Evolutionary conservation across 345 rosid species (phyloP).

Genomic region (Salix viminalis): DNA sequence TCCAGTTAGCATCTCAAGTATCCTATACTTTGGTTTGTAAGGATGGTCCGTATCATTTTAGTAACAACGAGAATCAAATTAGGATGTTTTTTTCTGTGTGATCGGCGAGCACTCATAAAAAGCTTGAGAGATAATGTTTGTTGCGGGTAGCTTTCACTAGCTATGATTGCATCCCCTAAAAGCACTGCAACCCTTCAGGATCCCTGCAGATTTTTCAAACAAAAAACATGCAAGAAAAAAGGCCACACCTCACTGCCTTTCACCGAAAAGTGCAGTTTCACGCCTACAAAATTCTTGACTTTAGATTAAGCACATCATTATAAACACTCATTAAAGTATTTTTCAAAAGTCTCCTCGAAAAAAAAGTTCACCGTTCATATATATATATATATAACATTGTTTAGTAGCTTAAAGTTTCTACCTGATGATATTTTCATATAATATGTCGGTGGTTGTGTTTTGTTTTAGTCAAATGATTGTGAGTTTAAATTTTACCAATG

Average conservation of each 20-base stretch:
- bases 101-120: not conserved
- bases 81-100: not conserved
- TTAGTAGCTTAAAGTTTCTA: no score
- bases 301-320: constrained; percentile 38
- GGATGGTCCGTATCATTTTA: not conserved
- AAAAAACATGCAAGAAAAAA: constrained; percentile 18
- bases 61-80: not conserved
- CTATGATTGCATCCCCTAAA: constrained; percentile 50
- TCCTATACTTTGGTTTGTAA: no score
- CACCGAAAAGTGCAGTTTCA: constrained; percentile 56
- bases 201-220: constrained; percentile 41
- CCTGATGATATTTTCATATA: no score
- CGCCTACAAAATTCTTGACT: constrained; percentile 41
- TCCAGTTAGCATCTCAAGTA: no score
- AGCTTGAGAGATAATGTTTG: constrained; percentile 5
- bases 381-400: no score
- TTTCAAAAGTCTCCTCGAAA: constrained; percentile 14
- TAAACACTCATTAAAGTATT: constrained; percentile 37
- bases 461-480: not conserved
- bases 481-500: constrained; percentile 4
- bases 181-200: constrained; percentile 49
- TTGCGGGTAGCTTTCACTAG: constrained; percentile 30
- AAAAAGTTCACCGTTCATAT: no score
- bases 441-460: not conserved
- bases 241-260: constrained; percentile 27